Evolutionary conservation across 768 basidiomycete species (phyloP), one percentile per base, ranked within the genome.

Genomic region (Agrocybe praecox): DNA sequence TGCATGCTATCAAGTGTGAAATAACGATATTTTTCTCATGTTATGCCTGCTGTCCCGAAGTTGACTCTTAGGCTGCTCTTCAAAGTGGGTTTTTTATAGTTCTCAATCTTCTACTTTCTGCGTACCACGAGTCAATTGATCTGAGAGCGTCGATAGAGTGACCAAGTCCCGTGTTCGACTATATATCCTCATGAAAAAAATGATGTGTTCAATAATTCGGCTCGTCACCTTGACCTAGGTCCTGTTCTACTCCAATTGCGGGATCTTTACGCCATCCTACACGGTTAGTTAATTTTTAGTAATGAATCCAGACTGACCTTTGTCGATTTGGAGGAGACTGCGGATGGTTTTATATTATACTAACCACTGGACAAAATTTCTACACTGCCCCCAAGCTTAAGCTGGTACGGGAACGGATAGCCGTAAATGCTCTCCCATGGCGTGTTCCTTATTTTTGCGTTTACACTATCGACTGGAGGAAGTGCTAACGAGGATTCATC

Each of bases 1-100:
- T 58, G 33, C 56, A 57, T 48, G 56, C 51, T 49, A 34, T 57
- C 56, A 57, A 51, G 56, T 50, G 56, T 53, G 44, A 43, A 43
- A 40, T 40, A 40, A 40, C 36, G 5, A 14, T 40, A 12, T 40
- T 58, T 18, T 53, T 58, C 57, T 58, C 57, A 58, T 58, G 52
- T 29, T 29, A 44, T 53, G 56, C 33, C 47, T 57, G 52, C 52
- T 49, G 19, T 34, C 19, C 26, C 26, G 26, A 29, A 29, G 26
- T 29, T 9, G 26, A 29, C 26, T 29, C 47, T 47, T 40, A 18
- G 40, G 18, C 22, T 49, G 34, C 46, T 40, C 21, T 55, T 46
- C n/a, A 44, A 53, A 34, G 22, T 15, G 17, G 23, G 6, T 12
- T 18, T 42, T 33, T 46, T 54, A 36, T 36, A 54, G 46, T 22